Evolutionary conservation across 2,329 filamentous ascomycete genomes (phyloP), one percentile per base, ranked within the genome.

Genomic region (Aspergillus sojae): DNA sequence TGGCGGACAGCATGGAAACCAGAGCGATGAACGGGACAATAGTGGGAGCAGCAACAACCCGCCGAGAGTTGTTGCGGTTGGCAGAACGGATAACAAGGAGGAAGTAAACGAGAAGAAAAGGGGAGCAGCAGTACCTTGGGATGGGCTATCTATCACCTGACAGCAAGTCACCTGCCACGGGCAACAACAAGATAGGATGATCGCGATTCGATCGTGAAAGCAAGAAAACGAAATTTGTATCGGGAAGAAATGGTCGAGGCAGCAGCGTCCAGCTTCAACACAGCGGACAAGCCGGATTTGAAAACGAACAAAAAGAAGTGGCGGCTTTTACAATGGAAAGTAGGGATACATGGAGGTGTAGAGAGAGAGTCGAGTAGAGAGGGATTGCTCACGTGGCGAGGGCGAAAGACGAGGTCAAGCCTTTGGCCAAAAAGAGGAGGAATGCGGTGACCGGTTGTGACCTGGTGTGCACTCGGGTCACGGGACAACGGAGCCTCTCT

Each of bases 91-190:
- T 58, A 64, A 56, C 62, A 63, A 61, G 54, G 53, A 62, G 62
- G 60, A 67, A 69, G 61, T 62, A 57, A 58, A 48, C 56, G 63
- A 64, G 65, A 61, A 65, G 58, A 67, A 65, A 65, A 28, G 26
- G 52, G 56, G 65, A 62, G 65, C 71, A 62, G 65, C 71, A 62
- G 71, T 76, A 73, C 74, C 74, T 74, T 77, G 74, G 72, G 74
- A 77, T 76, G 71, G 71, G 70, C 70, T 75, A 63, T 76, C 70
- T 79, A 79, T 79, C 77, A 79, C 77, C 77, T 79, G 77, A 79
- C 77, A 75, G 69, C 68, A 79, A 77, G 77, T 79, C 77, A 79
- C 77, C 76, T 78, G 76, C 75, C 73, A 72, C 72, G 72, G 74
- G 74, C 72, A 74, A 76, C 73, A 78, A 76, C 72, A 78, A 73